Evolutionary conservation across 2,329 filamentous ascomycete genomes (phyloP).

Genomic region (Pseudogymnoascus sp.): DNA sequence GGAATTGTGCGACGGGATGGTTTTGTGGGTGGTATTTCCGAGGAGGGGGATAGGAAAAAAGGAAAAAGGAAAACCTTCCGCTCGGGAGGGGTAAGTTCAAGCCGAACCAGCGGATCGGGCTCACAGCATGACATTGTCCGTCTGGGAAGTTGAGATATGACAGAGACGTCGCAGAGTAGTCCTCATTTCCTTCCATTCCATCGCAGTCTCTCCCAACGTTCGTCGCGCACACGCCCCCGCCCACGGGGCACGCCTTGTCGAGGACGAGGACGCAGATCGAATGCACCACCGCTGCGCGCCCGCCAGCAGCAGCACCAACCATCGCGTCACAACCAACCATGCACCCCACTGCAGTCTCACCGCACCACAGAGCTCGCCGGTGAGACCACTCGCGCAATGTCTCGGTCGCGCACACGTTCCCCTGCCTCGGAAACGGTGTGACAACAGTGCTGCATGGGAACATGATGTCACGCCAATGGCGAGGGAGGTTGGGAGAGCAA

Average conservation of each 20-base stretch:
- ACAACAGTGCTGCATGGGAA: neutral
- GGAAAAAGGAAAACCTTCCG: neutral
- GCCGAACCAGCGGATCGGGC: neutral
- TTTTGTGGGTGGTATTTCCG: neutral
- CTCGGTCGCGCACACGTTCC: slow-evolving; percentile 2
- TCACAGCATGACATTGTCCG: neutral
- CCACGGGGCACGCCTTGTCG: neutral
- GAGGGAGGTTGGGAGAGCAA: neutral
- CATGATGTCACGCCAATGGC: neutral
- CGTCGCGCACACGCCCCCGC: neutral
- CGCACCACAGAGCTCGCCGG: neutral
- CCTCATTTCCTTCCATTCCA: neutral
- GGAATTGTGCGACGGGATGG: neutral
- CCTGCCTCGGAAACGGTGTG: slow-evolving; percentile 1
- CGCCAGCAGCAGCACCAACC: neutral
- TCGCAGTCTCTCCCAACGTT: neutral
- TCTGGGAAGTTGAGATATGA: neutral
- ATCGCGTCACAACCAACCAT: neutral
- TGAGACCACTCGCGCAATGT: neutral
- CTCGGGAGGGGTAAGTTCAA: neutral
- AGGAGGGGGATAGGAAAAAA: neutral
- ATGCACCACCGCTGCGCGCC: neutral
- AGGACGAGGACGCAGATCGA: neutral
- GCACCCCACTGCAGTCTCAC: neutral
- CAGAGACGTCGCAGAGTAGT: neutral